These are phyloP conservation scores for Tagetes erecta DNA, from an alignment of 129 eudicot genomes.

Conservation along the genomic window DNA sequence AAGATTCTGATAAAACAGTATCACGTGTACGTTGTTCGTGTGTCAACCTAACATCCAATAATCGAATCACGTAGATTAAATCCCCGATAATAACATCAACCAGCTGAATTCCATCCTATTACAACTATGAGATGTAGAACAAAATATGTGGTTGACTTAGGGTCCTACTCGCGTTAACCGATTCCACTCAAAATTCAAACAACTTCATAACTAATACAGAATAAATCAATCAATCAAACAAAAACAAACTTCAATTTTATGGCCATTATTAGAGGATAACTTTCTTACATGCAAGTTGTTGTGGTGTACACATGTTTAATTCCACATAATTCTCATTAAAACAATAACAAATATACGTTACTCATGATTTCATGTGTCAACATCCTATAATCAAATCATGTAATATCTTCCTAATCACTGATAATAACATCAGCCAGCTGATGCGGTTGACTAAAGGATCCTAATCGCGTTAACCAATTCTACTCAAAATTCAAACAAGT, in stretches of 20 bases:
- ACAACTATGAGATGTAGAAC: no score
- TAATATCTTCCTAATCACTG: not conserved
- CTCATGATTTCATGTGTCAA: no score
- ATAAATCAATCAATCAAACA: not conserved
- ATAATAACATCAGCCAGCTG: not conserved
- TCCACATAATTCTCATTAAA: no score
- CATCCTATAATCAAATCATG: not conserved
- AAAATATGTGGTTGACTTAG: slow-evolving; percentile 15
- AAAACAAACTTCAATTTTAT: no score
- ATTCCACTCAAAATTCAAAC: slow-evolving; percentile 16
- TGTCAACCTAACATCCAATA: slow-evolving; percentile 14
- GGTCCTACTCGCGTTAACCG: slow-evolving; percentile 9
- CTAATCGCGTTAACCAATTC: slow-evolving; percentile 1
- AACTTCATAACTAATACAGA: slow-evolving; percentile 6
- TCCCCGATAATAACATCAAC: not conserved
- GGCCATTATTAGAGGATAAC: no score
- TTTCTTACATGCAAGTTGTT: no score
- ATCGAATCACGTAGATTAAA: not conserved
- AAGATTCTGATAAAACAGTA: not conserved
- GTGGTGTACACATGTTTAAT: no score
- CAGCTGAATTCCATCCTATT: not conserved
- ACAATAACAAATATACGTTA: no score
- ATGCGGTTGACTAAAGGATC: slow-evolving; percentile 24
- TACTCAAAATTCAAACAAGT: slow-evolving; percentile 20
- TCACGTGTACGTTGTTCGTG: slow-evolving; percentile 7